Base-by-base conservation (phyloP, 164 flowering plant species). In the Chimonanthus praecox region DNA sequence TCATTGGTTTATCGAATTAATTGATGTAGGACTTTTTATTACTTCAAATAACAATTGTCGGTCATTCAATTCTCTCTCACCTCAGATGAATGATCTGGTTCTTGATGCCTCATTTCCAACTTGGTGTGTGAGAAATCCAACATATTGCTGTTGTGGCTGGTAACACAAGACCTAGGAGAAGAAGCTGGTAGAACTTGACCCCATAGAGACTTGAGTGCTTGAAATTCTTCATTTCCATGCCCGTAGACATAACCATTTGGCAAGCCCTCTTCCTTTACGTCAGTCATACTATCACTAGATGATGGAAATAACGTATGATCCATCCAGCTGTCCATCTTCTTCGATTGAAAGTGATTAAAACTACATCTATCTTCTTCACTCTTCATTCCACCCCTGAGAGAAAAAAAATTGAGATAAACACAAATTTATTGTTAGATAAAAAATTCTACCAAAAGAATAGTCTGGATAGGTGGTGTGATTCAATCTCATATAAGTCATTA, bases 81-180 rank as follows among this genome's bases (percentile, higher is more conserved):
- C 90, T 90, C 94, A 46, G 89, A 82, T 5, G 88, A 85, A 54
- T 80, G 89, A 78, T 90, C 94, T 11, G 83, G 86, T 5, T 83
- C 85, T 1, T 82, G 84, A 54, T 84, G 84, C 70, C 75, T 76
- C 4, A 70, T 80, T 61, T 81, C 84, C 3, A 71, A 50, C 70
- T 83, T 82, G 79, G 51, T 80, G 66, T 66, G 75, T 15, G 95
- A 85, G 78, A 90, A 91, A 81, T 91, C 90, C 82, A 88, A 75
- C 83, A 91, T 80, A 77, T 83, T 86, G 70, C 75, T 86, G 71
- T 83, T 83, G 76, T 83, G 82, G 77, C 84, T 88, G 3, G 91
- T 87, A 47, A 87, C 84, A 79, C 91, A 85, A 69, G 95, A 91
- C 49, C 77, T 87, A 0, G 95, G 85, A 64, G 97, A 82, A 8